Evolutionary conservation across 768 basidiomycete genomes (phyloP).

Genomic region (Macrolepiota dolichaula): DNA sequence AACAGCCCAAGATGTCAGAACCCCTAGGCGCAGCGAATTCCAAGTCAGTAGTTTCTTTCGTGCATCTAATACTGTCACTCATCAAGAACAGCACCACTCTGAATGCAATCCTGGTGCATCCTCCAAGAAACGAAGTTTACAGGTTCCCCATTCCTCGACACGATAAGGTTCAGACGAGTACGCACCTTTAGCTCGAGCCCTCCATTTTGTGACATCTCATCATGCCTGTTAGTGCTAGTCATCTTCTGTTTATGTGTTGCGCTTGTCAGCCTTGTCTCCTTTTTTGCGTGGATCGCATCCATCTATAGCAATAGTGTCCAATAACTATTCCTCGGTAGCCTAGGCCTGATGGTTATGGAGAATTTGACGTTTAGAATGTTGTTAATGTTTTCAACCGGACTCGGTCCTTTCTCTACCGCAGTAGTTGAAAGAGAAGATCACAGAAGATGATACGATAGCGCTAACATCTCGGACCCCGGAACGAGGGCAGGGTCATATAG

Average conservation of each 20-base stretch:
- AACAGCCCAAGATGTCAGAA: neutral
- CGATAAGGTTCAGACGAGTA: neutral
- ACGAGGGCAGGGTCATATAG: too few relatives aligned
- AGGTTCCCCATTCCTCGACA: neutral
- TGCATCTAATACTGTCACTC: neutral
- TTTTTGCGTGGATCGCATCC: neutral
- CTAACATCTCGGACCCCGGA: too few relatives aligned
- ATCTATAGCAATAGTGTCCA: neutral
- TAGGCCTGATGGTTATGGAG: neutral
- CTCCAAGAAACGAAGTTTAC: neutral
- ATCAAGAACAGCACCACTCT: neutral
- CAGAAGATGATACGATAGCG: too few relatives aligned
- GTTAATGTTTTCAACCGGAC: too few relatives aligned
- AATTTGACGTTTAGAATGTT: neutral
- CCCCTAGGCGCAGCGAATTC: neutral
- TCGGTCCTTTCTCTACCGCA: too few relatives aligned
- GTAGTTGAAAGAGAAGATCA: too few relatives aligned
- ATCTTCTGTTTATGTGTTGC: neutral
- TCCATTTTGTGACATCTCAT: neutral
- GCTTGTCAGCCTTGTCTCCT: neutral
- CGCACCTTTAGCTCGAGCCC: neutral
- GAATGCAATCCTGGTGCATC: neutral
- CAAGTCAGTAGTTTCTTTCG: neutral
- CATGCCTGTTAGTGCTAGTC: neutral
- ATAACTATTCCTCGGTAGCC: neutral